Base-by-base conservation (phyloP, 2,329 filamentous ascomycete genomes). In the Cadophora sp. region DNA sequence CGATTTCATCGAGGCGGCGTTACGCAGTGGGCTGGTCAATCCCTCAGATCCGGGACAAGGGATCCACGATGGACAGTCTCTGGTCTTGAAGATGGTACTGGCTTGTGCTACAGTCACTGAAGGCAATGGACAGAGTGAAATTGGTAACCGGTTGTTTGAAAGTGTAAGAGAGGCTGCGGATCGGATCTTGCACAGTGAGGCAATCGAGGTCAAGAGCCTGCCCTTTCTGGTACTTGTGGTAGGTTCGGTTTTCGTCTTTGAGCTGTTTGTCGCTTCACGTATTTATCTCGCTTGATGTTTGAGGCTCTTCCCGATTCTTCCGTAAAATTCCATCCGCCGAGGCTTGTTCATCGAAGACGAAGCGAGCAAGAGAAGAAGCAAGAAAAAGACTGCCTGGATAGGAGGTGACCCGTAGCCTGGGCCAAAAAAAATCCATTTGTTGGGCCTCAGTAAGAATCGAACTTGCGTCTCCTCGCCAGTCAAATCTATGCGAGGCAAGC, bases 81-180 rank as follows among this genome's bases (percentile, higher is more conserved):
- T 92, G 63, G 83, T 93, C 59, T 82, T 98, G 61, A 98, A 97
- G 79, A 87, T 97, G 74, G 87, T 97, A 71, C 84, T 97, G 76
- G 94, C 93, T 71, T 91, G 88, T 72, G 92, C 91, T 0, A 81
- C 97, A 69, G 86, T 91, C 1, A 87, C 95, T 22, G 93, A 97
- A 77, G 91, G 90, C 11, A 88, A 91, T 70, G 94, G 94, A 0
- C 88, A 92, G 73, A 96, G 93, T 77, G 86, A 91, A 26, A 86
- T 91, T 69, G 94, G 92, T 0, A 85, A 85, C 72, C 86, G 86
- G 40, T 82, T 97, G 22, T 97, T 91, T 78, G 86, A 92, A 29
- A 93, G 89, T 77, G 91, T 96, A 71, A 91, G 92, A 76, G 84
- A 87, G 14, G 85, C 88, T 1, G 83, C 93, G 34, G 91, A 97